Conservation (phyloP, 306 rosid genomes). For the Cicer bijugum region DNA sequence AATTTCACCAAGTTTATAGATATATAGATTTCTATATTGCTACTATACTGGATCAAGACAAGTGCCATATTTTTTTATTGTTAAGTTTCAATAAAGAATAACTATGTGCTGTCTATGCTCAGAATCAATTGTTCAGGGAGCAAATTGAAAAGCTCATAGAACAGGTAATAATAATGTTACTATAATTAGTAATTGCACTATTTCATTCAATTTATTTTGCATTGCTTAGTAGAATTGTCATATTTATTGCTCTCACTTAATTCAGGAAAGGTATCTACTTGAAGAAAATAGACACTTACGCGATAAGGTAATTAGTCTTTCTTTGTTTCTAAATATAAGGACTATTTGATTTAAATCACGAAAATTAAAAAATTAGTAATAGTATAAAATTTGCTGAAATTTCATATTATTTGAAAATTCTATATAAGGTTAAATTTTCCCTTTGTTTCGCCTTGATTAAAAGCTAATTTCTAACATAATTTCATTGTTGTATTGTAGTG, state of each 20-base stretch:
- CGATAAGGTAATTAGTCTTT: conserved; percentile 51
- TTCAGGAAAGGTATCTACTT: conserved; percentile 64
- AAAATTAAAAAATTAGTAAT: no score
- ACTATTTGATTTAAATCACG: no score
- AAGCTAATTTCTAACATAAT: neutral
- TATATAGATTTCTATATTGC: no score
- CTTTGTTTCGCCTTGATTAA: neutral
- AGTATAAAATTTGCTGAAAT: no score
- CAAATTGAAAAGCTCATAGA: conserved; percentile 66
- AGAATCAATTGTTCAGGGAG: conserved; percentile 68
- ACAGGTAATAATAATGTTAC: conserved; percentile 56
- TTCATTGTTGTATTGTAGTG: conserved; percentile 46
- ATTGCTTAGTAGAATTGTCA: neutral
- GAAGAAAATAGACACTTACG: conserved; percentile 63
- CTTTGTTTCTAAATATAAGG: no score
- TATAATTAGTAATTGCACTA: neutral
- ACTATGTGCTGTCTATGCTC: conserved; percentile 40
- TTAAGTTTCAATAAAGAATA: neutral
- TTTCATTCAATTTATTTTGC: neutral
- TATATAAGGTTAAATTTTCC: neutral
- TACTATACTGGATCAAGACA: no score
- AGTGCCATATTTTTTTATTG: no score
- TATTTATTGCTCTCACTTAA: conserved; percentile 19
- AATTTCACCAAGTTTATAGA: neutral
- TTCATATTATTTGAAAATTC: neutral